These are phyloP conservation scores for Salmacisia buchloeana DNA, from an alignment of 1,284 basidiomycete species.

Conservation along the genomic window DNA sequence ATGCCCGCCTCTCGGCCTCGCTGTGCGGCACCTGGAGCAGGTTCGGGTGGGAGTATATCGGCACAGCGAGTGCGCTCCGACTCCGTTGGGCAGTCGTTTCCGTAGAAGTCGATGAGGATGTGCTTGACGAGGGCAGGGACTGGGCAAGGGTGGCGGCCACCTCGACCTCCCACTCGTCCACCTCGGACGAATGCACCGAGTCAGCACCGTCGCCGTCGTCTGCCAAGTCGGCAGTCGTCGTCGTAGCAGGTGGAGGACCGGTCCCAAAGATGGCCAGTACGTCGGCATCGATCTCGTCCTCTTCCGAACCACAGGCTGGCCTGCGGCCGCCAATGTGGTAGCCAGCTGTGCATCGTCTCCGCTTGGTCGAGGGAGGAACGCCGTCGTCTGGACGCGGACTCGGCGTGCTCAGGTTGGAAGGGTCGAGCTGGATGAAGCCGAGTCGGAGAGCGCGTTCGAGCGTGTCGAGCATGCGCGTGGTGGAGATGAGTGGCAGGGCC, in stretches of 20 bases:
- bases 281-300: not conserved
- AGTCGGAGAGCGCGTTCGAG: not conserved
- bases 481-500: not conserved
- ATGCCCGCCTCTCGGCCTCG: slow-evolving; percentile 2
- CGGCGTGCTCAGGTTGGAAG: too few species aligned
- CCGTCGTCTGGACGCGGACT: too few species aligned
- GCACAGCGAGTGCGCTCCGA: not conserved
- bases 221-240: not conserved
- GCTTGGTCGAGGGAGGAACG: too few species aligned
- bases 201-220: not conserved
- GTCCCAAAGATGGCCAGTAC: not conserved
- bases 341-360: not conserved
- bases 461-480: not conserved
- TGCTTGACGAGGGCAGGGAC: not conserved
- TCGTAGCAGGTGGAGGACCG: not conserved
- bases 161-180: slow-evolving; percentile 6
- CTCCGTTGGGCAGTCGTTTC: not conserved
- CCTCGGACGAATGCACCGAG: not conserved
- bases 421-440: not conserved
- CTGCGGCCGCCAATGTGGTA: not conserved
- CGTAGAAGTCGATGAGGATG: not conserved
- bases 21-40: slow-evolving; percentile 1
- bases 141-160: not conserved
- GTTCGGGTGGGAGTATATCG: not conserved
- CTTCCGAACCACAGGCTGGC: not conserved